These are phyloP conservation scores for Oenanthe javanica DNA, from an alignment of 140 eudicot genomes.

Conservation along the genomic window DNA sequence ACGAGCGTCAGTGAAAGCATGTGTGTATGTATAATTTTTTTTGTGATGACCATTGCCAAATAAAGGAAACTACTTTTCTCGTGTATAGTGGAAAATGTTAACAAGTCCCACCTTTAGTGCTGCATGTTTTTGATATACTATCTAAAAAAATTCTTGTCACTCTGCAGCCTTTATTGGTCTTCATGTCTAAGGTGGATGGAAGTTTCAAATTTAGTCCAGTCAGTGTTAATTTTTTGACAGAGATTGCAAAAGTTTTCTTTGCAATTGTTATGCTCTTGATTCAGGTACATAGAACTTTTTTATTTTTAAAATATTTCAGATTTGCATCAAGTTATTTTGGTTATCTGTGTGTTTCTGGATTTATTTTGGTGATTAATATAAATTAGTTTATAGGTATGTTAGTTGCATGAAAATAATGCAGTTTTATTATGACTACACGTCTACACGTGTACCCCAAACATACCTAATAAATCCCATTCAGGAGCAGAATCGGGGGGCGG, in stretches of 20 bases:
- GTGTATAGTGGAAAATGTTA: slow-evolving; percentile 7
- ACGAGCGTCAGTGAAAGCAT: neutral
- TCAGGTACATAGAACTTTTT: slow-evolving; percentile 50
- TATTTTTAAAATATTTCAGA: no score
- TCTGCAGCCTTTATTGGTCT: slow-evolving; percentile 91
- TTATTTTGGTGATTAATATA: neutral
- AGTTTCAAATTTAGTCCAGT: slow-evolving; percentile 92
- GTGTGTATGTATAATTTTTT: no score
- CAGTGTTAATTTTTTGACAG: slow-evolving; percentile 95
- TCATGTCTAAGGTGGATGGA: slow-evolving; percentile 99
- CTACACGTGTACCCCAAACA: neutral
- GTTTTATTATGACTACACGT: neutral
- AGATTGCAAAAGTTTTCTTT: slow-evolving; percentile 75
- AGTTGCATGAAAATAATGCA: neutral
- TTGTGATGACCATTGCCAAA: neutral
- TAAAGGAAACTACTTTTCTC: no score
- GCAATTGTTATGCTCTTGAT: slow-evolving; percentile 85
- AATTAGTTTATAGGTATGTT: neutral
- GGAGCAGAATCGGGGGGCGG: neutral
- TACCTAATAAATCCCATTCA: neutral
- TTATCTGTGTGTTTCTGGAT: neutral
- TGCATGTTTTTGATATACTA: neutral
- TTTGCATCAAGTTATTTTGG: neutral
- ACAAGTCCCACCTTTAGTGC: slow-evolving; percentile 2
- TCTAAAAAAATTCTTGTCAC: slow-evolving; percentile 4